phyloP scores from a whole-genome alignment of 192 early-diverging fungal genomes.

The Coemansia sp. region DNA sequence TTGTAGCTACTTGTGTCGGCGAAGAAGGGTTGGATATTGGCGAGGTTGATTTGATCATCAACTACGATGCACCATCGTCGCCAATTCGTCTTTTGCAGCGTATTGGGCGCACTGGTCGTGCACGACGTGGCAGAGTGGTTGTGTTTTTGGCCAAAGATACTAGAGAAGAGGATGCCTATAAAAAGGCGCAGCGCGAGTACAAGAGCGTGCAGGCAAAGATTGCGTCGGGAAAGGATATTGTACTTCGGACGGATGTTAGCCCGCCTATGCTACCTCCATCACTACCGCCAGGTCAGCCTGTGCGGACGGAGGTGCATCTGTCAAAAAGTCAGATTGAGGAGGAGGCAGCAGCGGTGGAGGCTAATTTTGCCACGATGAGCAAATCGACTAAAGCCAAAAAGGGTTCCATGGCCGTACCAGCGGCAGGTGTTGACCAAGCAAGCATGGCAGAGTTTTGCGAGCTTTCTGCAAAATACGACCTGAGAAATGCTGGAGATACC shows the following conservation, averaged over 20 bases:
- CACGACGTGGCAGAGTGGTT: constrained; percentile 45
- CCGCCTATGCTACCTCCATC: constrained; percentile 47
- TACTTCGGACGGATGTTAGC: constrained; percentile 35
- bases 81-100: constrained; percentile 49
- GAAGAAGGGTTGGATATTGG: constrained; percentile 98
- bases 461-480: constrained; percentile 32
- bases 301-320: constrained; percentile 18
- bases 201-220: constrained; percentile 44
- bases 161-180: constrained; percentile 46
- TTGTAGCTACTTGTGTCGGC: constrained; percentile 89
- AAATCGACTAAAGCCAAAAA: constrained; percentile 4
- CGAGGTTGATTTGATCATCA: constrained; percentile 90
- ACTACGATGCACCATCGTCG: constrained; percentile 66
- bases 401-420: background rate
- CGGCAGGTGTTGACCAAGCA: constrained; percentile 12
- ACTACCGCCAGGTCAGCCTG: constrained; percentile 23
- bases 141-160: constrained; percentile 49
- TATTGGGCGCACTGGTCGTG: constrained; percentile 51
- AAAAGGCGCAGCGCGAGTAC: constrained; percentile 49
- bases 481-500: background rate
- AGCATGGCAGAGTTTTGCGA: constrained; percentile 20
- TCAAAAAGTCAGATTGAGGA: constrained; percentile 23
- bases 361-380: background rate
- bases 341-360: background rate
- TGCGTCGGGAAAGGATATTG: constrained; percentile 31